Percentiles rank a stretch among this genome's conserved stretches.
Evolutionary conservation across 2,329 filamentous ascomycete genomes (phyloP).

Genomic region (Fusarium sp.): DNA sequence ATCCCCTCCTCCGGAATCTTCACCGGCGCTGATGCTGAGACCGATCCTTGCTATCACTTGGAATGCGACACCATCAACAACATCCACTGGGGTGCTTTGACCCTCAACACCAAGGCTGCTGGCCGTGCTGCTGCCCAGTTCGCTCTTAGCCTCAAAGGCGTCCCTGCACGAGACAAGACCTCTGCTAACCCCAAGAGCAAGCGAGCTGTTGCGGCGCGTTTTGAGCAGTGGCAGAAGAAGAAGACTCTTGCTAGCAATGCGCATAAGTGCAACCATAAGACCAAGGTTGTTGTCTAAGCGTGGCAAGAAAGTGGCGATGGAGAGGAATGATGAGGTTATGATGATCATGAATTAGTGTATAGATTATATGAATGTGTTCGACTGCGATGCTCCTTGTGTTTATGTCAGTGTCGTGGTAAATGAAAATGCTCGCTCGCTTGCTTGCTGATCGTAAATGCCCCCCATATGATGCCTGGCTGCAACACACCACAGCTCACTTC

Average conservation of each 20-base stretch:
- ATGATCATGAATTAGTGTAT: slow-evolving; percentile 8
- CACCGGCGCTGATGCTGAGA: slow-evolving; percentile 48
- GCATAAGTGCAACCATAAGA: slow-evolving; percentile 41
- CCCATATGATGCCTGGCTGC: not conserved
- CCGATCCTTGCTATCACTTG: slow-evolving; percentile 51
- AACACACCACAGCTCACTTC: not conserved
- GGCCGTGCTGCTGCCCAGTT: slow-evolving; percentile 58
- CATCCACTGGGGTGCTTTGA: slow-evolving; percentile 52
- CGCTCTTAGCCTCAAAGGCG: slow-evolving; percentile 47
- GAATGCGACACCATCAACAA: slow-evolving; percentile 52
- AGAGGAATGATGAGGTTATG: slow-evolving; percentile 1
- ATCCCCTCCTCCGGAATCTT: slow-evolving; percentile 52
- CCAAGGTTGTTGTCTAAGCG: slow-evolving; percentile 33
- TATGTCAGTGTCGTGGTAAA: not conserved
- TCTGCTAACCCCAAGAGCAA: slow-evolving; percentile 40
- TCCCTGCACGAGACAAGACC: slow-evolving; percentile 46
- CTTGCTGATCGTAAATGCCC: not conserved
- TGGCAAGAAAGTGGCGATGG: not conserved
- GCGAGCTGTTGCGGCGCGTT: slow-evolving; percentile 36
- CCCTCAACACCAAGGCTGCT: slow-evolving; percentile 54
- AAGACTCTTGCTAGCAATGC: slow-evolving; percentile 40
- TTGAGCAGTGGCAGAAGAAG: slow-evolving; percentile 39
- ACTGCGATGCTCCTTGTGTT: not conserved
- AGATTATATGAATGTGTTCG: not conserved
- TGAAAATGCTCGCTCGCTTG: not conserved